Base-by-base conservation (phyloP, 2,329 filamentous ascomycete genomes). In the Scedosporium dehoogii region DNA sequence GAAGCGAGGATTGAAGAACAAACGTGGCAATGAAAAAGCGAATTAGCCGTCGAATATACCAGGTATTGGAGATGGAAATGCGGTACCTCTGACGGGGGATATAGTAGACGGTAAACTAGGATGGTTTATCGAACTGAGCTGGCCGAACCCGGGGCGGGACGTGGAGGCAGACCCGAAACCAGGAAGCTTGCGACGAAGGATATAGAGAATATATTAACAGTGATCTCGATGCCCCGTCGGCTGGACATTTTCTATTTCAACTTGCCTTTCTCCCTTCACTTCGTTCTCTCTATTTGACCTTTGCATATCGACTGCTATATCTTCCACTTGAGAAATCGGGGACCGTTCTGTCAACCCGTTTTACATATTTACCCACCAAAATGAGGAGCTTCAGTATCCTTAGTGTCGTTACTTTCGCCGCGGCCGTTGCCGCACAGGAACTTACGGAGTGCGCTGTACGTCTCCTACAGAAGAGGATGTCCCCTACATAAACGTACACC, bases 371-470 rank as follows among this genome's bases (percentile, higher is more conserved):
- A 23, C 23, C 23, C 7, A 21, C 7, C 23, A 58, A 58, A 21
- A 58, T 59, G 57, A 59, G 27, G 38, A 14, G 2, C 57, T 23
- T 44, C 18, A 42, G 21, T 25, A 46, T 42, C 57, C 33, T 59
- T 25, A 44, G 57, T 38, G 21, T 59, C 7, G 57, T 38, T 16
- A 18, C 57, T 5, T 25, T 59, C 33, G 18, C 25, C 1, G 33
- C 16, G 10, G 57, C n/a, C 57, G 57, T 59, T 16, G 33, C 41
- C 7, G 57, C 57, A 6, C 57, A 59, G 21, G 57, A 59, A 4
- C 29, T 59, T 10, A 59, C 27, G 21, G 57, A 59, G n/a, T 59
- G 57, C 38, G 57, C 57, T 46, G 57, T 59, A 46, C 12, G 57
- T 38, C 33, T 38, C 33, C 46, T 5, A 18, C 4, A 18, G n/a